phyloP scores from a whole-genome alignment of 2,329 filamentous ascomycete species.

The Talaromyces amestolkiae region DNA sequence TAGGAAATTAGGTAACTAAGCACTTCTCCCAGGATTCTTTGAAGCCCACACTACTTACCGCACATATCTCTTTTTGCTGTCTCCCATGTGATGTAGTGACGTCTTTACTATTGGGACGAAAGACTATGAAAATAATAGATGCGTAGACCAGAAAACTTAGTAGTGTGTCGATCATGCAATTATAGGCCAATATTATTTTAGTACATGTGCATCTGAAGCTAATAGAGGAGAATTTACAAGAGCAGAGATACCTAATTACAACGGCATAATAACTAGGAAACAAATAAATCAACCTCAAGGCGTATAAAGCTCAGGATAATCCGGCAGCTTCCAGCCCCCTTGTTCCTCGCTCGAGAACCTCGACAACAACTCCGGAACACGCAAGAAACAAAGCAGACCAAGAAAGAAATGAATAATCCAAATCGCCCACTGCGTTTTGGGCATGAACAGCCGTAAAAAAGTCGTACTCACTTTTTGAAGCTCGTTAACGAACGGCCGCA shows the following conservation, averaged over 20 bases:
- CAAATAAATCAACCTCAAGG: not conserved
- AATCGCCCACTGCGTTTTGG: conserved; percentile 16
- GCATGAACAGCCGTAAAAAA: not conserved
- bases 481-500: conserved; percentile 5
- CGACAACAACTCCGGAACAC: conserved; percentile 22
- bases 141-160: not conserved
- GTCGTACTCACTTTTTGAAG: not conserved
- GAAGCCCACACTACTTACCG: not conserved
- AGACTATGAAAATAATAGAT: not conserved
- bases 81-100: not conserved
- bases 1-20: not conserved
- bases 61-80: not conserved
- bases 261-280: not conserved
- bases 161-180: too few relatives aligned
- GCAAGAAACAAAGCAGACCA: conserved; percentile 1
- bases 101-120: too few relatives aligned
- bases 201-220: not conserved
- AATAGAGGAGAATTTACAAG: not conserved
- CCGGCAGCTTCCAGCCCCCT: conserved; percentile 25
- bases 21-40: not conserved
- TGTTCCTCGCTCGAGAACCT: conserved; percentile 22
- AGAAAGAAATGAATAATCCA: conserved; percentile 22
- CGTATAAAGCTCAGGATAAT: conserved; percentile 21
- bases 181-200: too few relatives aligned
- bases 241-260: not conserved